A percentile compares a stretch with the other conserved stretches of the same genome.
These are phyloP conservation scores for Kingdonia uniflora DNA, from an alignment of 164 flowering plant genomes.

Conservation along the genomic window DNA sequence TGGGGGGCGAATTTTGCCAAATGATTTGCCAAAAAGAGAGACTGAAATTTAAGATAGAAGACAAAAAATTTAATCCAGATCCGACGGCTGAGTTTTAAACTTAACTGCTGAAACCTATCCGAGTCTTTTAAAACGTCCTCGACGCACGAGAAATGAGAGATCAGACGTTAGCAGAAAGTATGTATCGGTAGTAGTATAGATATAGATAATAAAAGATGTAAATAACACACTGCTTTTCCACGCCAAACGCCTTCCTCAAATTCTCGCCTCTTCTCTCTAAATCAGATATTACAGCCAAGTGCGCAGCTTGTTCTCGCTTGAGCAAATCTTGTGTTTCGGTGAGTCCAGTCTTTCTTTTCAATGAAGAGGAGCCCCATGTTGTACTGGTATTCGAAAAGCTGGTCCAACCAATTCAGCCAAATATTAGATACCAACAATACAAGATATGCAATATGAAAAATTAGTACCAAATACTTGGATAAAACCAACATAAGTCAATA, in stretches of 20 bases:
- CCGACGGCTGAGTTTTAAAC: no score
- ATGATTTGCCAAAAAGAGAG: no score
- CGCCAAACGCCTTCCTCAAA: slow-evolving; percentile 46
- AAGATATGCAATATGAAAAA: background rate
- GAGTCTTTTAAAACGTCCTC: no score
- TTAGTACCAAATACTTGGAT: background rate
- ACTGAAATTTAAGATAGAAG: no score
- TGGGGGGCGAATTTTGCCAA: no score
- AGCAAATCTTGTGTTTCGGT: slow-evolving; percentile 48
- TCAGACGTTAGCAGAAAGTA: no score
- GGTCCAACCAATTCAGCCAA: slow-evolving; percentile 12
- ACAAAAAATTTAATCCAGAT: no score
- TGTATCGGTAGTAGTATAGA: no score
- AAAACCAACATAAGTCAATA: background rate
- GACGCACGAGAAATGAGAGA: no score
- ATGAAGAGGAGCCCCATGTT: slow-evolving; percentile 88
- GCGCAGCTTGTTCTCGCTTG: slow-evolving; percentile 61
- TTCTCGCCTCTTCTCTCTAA: slow-evolving; percentile 58
- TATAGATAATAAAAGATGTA: background rate
- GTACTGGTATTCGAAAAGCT: slow-evolving; percentile 81
- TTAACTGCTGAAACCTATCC: no score
- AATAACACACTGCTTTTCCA: slow-evolving; percentile 55
- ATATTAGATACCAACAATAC: background rate
- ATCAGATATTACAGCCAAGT: slow-evolving; percentile 54
- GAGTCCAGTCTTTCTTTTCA: slow-evolving; percentile 69